Evolutionary conservation across 306 rosid genomes (phyloP), one percentile per base, ranked within the genome.

Genomic region (Canavalia gladiata): DNA sequence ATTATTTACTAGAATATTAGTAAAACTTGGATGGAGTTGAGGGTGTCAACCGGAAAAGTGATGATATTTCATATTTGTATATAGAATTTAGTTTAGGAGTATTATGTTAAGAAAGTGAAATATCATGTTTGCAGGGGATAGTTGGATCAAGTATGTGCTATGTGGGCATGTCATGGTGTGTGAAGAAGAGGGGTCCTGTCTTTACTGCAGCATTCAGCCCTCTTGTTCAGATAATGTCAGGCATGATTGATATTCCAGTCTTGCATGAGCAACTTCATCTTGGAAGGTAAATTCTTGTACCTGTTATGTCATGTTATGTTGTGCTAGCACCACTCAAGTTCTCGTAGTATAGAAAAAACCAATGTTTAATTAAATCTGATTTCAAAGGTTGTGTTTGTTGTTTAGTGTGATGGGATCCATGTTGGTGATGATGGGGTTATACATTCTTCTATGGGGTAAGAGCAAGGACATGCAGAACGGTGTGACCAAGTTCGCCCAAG

Each of bases 121-220:
- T 8, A 63, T 49, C 71, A 73, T 77, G 68, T 18, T 79, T 79
- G 46, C 74, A 95, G 97, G 98, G 97, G 25, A 88, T 95, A 86
- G 72, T 95, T 45, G 97, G 95, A 54, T 95, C 97, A 2, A 97
- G 98, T 10, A 73, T 92, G 57, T 90, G 97, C 77, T 84, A 74
- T 30, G 97, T 95, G 74, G 97, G 95, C 2, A 91, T 95, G 97
- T 90, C 98, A 77, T 95, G 98, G 98, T 92, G 97, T 73, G 97
- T 95, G 3, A 92, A 91, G 84, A 92, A 95, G 81, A 89, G 97
- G 83, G 98, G 98, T 30, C 97, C 98, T 4, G 95, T 95, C 7
- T 90, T 92, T 72, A 95, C 98, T 0, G 94, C 98, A 56, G 97
- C 98, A 33, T 91, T 95, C 62, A 95, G 97, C 64, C 98, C 98